Conservation (phyloP, 2,329 filamentous ascomycete species). For the Fusarium praegraminearum region DNA sequence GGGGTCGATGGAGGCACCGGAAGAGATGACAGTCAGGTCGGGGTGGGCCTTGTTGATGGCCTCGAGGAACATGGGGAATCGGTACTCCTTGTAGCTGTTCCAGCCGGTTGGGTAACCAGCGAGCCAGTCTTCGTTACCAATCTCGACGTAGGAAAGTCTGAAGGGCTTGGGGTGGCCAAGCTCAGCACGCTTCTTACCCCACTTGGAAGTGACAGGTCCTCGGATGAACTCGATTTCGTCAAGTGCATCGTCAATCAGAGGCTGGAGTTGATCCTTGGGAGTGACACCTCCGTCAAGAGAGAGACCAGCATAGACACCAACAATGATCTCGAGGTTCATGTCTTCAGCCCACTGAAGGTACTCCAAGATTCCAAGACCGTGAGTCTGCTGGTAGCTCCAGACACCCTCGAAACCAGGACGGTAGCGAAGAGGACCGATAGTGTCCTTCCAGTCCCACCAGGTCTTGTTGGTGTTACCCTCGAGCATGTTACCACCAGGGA, state of each 20-base stretch:
- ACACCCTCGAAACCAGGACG: conserved; percentile 67
- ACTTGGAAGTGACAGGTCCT: conserved; percentile 64
- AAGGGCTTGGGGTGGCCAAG: conserved; percentile 73
- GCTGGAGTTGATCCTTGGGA: conserved; percentile 63
- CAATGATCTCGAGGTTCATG: conserved; percentile 66
- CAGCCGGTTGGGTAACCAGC: conserved; percentile 61
- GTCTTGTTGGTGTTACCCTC: conserved; percentile 59
- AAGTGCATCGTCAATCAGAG: conserved; percentile 69
- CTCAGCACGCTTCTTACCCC: conserved; percentile 68
- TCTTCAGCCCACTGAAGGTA: conserved; percentile 72
- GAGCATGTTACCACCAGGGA: conserved; percentile 75
- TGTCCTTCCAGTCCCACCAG: conserved; percentile 66
- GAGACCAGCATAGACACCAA: conserved; percentile 70
- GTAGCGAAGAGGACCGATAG: conserved; percentile 64
- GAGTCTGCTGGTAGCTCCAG: conserved; percentile 72
- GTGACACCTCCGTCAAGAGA: conserved; percentile 65
- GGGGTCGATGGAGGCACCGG: conserved; percentile 58
- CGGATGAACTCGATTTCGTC: conserved; percentile 73
- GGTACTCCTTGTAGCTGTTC: conserved; percentile 64
- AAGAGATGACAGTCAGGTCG: conserved; percentile 67
- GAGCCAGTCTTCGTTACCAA: conserved; percentile 77
- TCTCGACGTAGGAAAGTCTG: conserved; percentile 70
- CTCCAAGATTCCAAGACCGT: conserved; percentile 72
- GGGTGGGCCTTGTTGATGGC: conserved; percentile 69
- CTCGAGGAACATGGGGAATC: conserved; percentile 70